phyloP scores from a whole-genome alignment of 306 rosid species.

The Chamaecrista fasciculata region DNA sequence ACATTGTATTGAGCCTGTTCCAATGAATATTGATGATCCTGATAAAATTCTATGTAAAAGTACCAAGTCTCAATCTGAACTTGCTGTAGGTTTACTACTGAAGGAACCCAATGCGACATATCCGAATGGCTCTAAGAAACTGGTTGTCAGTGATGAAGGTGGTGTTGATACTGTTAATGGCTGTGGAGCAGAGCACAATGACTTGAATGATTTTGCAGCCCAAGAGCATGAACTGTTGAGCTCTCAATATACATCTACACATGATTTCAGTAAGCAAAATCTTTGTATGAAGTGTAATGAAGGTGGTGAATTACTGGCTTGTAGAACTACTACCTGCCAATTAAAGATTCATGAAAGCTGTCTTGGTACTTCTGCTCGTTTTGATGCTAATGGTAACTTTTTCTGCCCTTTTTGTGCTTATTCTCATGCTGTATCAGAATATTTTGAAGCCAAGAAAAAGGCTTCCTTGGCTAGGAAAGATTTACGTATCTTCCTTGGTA shows the following conservation, averaged over 20 bases:
- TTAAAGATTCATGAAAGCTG: constrained; percentile 63
- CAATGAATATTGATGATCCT: constrained; percentile 13
- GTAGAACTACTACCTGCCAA: constrained; percentile 54
- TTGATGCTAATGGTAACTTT: constrained; percentile 43
- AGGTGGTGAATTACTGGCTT: constrained; percentile 53
- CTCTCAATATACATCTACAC: constrained; percentile 37
- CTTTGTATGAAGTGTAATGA: constrained; percentile 54
- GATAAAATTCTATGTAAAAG: constrained; percentile 11
- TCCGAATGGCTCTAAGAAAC: constrained; percentile 33
- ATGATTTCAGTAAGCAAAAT: constrained; percentile 31
- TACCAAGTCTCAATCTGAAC: constrained; percentile 20
- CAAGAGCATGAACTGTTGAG: constrained; percentile 43
- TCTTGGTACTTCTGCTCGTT: constrained; percentile 36
- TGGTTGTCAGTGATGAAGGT: constrained; percentile 32
- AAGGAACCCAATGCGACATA: constrained; percentile 23
- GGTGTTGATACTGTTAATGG: constrained; percentile 30
- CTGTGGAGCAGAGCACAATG: constrained; percentile 34
- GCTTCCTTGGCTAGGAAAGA: constrained; percentile 50
- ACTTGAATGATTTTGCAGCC: constrained; percentile 36
- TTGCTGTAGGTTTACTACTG: constrained; percentile 31
- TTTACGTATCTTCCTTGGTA: constrained; percentile 39
- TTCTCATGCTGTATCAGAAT: constrained; percentile 50
- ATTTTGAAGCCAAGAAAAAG: constrained; percentile 57
- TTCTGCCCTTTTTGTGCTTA: constrained; percentile 75
- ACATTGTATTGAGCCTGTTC: constrained; percentile 21